These are phyloP conservation scores for Nicotiana tabacum DNA, from an alignment of 257 asterid genomes.

Conservation along the genomic window DNA sequence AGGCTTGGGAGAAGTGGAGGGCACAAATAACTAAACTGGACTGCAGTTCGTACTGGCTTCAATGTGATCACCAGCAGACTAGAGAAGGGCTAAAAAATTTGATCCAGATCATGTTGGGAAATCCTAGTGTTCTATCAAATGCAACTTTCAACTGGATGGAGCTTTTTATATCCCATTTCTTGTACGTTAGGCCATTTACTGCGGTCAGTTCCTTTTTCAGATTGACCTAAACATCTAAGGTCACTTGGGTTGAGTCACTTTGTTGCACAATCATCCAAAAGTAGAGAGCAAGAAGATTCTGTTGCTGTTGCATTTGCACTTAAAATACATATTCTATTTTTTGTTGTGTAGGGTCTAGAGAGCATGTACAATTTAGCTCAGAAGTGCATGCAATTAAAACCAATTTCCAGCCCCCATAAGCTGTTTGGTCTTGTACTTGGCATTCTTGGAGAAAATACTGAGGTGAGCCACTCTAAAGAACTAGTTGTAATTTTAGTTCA, in stretches of 20 bases:
- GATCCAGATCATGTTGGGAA: slow-evolving; percentile 89
- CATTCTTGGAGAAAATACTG: slow-evolving; percentile 79
- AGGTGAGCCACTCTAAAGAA: slow-evolving; percentile 36
- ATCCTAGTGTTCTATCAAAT: slow-evolving; percentile 54
- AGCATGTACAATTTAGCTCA: slow-evolving; percentile 81
- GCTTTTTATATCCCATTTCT: slow-evolving; percentile 74
- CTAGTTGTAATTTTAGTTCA: not conserved
- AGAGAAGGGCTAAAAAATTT: slow-evolving; percentile 73
- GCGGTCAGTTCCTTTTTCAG: slow-evolving; percentile 38
- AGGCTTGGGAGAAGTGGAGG: slow-evolving; percentile 99
- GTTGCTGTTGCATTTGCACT: not conserved
- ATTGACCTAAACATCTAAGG: not conserved
- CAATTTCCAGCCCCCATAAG: slow-evolving; percentile 60
- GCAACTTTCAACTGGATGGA: slow-evolving; percentile 86
- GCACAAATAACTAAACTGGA: slow-evolving; percentile 82
- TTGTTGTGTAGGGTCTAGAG: slow-evolving; percentile 70
- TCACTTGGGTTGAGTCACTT: not conserved
- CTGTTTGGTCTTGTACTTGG: slow-evolving; percentile 71
- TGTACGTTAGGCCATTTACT: slow-evolving; percentile 88
- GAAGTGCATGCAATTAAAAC: slow-evolving; percentile 78
- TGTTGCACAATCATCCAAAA: not conserved
- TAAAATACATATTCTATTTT: not conserved
- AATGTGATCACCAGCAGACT: slow-evolving; percentile 78
- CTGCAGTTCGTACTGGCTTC: slow-evolving; percentile 88
- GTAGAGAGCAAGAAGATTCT: not conserved